These are phyloP conservation scores for Petunia axillaris DNA, from an alignment of 257 asterid genomes.

Conservation along the genomic window DNA sequence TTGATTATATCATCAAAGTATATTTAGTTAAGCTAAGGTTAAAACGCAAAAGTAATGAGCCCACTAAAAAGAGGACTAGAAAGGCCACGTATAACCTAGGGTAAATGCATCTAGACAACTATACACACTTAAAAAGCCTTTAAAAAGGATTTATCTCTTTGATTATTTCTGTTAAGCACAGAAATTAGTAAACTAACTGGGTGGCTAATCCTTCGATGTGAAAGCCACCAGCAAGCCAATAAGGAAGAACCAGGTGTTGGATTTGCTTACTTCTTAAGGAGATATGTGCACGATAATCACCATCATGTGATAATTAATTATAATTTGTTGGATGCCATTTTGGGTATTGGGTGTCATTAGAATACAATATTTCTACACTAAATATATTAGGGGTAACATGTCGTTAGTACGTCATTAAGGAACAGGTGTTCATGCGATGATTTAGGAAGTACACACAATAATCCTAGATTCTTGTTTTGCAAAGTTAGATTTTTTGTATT, in stretches of 20 bases:
- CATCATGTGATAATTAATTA: conserved; percentile 15
- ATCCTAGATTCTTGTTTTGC: conserved; percentile 7
- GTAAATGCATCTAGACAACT: conserved; percentile 33
- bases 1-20: conserved; percentile 29
- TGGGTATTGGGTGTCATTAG: conserved; percentile 16
- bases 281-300: conserved; percentile 14
- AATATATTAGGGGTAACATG: not conserved
- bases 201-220: conserved; percentile 48
- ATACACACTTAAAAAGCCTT: conserved; percentile 23
- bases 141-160: not conserved
- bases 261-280: conserved; percentile 23
- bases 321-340: conserved; percentile 27
- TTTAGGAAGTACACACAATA: conserved; percentile 6
- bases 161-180: not conserved
- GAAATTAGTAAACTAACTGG: conserved; percentile 28
- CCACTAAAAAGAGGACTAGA: conserved; percentile 12
- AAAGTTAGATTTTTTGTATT: not conserved
- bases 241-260: not conserved
- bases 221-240: conserved; percentile 36
- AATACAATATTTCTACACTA: not conserved
- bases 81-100: conserved; percentile 58
- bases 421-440: conserved; percentile 19
- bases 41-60: conserved; percentile 20
- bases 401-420: not conserved
- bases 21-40: conserved; percentile 29